Base-by-base conservation (phyloP, 768 basidiomycete species). In the Collybiopsis confluens region DNA sequence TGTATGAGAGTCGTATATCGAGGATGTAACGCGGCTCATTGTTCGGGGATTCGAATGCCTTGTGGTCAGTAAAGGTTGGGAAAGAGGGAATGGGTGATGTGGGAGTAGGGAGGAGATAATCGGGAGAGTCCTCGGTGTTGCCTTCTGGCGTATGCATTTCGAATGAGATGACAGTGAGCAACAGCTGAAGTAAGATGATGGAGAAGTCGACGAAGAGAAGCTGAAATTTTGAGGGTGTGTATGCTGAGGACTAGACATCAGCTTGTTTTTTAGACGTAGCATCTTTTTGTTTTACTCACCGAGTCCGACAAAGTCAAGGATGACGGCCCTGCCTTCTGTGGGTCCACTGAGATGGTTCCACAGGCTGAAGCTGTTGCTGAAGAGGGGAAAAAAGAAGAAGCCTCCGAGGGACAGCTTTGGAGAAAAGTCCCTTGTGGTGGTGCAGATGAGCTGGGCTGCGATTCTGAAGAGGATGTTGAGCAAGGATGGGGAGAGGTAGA, bases 231-330 rank as follows among this genome's bases (percentile, higher is more conserved):
- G 86, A 84, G n/a, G 90, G 86, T 33, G 65, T 62, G 60, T 80
- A 76, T 36, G 76, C 84, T 86, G 58, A 56, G 46, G 36, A 20
- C 28, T 24, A 26, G 41, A 26, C 36, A 54, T 26, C 13, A 38
- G 41, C 11, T 36, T 28, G 41, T 21, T 45, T 35, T 18, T 10
- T 27, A 37, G 16, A 27, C 15, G 11, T 23, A 26, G 36, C 33
- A 36, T 33, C 8, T 4, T 2, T 26, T 15, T 23, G 11, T n/a
- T n/a, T n/a, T 24, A 75, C 84, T 46, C 60, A 90, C 90, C 81
- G 74, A 83, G 75, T 52, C 90, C 89, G 54, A 91, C 78, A 62
- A 91, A 91, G 65, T 91, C 89, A 56, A 92, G 80, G 30, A 92
- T 67, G 61, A 90, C 68, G 9, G 79, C 72, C 59, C 83, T 75